These are phyloP conservation scores for Dendrobium chrysotoxum DNA, from an alignment of 106 monocot species.

Conservation along the genomic window DNA sequence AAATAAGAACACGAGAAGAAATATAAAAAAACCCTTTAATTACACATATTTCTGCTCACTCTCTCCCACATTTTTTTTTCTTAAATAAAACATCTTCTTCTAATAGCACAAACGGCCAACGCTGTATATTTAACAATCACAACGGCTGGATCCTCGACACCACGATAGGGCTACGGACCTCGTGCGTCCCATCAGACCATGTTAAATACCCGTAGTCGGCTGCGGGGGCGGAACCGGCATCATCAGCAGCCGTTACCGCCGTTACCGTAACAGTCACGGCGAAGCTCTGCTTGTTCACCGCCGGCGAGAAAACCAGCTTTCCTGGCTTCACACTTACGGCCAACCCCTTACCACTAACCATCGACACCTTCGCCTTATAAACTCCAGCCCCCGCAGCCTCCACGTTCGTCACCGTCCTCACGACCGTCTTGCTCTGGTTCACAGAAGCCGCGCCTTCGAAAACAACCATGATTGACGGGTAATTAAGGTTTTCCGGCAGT, in stretches of 20 bases:
- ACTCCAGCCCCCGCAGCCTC: constrained; percentile 28
- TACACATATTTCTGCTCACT: neutral
- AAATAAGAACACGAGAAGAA: neutral
- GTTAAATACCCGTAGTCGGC: constrained; percentile 45
- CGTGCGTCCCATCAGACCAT: constrained; percentile 84
- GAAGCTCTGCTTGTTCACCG: constrained; percentile 42
- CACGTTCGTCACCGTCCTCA: constrained; percentile 74
- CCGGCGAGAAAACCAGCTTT: constrained; percentile 57
- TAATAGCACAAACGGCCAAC: too few species aligned
- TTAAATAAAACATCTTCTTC: neutral
- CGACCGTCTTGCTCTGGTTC: constrained; percentile 44
- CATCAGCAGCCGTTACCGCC: neutral
- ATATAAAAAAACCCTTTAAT: neutral
- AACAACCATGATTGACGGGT: constrained; percentile 77
- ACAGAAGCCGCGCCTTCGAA: constrained; percentile 26
- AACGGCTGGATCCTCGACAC: constrained; percentile 63
- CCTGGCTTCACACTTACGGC: constrained; percentile 58
- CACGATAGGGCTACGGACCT: constrained; percentile 85
- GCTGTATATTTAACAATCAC: constrained; percentile 16
- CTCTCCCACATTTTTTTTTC: neutral
- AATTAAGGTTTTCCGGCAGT: constrained; percentile 58
- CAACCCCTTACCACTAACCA: constrained; percentile 44
- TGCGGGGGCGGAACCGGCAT: constrained; percentile 9
- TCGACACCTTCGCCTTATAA: constrained; percentile 46
- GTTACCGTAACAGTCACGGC: constrained; percentile 38